Percentiles rank a stretch among this genome's conserved stretches.
phyloP scores from a whole-genome alignment of 177 flowering plant species.

The Vitis hybrid region DNA sequence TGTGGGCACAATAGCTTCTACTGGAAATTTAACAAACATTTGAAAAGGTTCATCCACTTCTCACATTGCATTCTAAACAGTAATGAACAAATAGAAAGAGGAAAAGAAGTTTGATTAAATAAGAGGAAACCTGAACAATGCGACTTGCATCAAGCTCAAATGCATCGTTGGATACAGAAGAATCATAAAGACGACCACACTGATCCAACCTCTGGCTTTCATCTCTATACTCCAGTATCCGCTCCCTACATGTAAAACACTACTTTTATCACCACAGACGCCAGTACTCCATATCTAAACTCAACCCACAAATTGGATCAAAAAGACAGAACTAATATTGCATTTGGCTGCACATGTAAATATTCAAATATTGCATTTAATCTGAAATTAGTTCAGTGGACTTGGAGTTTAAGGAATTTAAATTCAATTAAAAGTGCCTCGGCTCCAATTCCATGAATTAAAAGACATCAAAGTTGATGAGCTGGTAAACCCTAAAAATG shows the following conservation, averaged over 20 bases:
- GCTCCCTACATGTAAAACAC: constrained; percentile 51
- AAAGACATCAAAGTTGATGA: too few species aligned
- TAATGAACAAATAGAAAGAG: neutral
- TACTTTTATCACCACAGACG: too few species aligned
- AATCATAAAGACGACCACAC: constrained; percentile 90
- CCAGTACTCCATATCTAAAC: too few species aligned
- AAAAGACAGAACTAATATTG: too few species aligned
- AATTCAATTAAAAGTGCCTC: too few species aligned
- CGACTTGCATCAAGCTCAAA: constrained; percentile 88
- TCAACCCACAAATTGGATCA: too few species aligned
- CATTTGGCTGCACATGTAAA: too few species aligned
- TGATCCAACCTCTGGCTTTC: constrained; percentile 95
- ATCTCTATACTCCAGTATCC: constrained; percentile 78
- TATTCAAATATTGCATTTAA: too few species aligned
- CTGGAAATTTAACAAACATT: neutral
- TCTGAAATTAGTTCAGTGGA: too few species aligned
- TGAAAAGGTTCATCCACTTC: neutral
- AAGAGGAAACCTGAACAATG: constrained; percentile 65
- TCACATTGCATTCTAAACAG: neutral
- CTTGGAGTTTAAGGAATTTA: too few species aligned
- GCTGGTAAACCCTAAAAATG: too few species aligned
- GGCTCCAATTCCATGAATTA: too few species aligned
- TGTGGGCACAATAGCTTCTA: neutral
- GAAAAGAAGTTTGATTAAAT: neutral
- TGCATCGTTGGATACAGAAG: constrained; percentile 73